phyloP scores from a whole-genome alignment of 371 early-diverging fungal genomes.

The Circinella minor region DNA sequence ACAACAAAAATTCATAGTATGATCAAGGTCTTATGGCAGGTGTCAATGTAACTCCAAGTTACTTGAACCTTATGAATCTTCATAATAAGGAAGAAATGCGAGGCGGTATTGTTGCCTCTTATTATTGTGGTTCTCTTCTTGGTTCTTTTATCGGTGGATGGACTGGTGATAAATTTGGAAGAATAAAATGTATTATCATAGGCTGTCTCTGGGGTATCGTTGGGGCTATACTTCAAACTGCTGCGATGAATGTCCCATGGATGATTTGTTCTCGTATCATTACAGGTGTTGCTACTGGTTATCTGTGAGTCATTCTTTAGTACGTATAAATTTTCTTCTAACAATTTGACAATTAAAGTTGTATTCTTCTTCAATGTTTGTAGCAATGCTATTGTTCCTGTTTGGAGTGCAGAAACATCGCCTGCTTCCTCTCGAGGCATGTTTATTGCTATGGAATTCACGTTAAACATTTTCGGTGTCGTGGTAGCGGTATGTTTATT shows the following conservation, averaged over 20 bases:
- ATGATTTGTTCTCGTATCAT: slow-evolving; percentile 49
- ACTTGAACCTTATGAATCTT: slow-evolving; percentile 39
- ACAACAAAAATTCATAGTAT: slow-evolving; percentile 18
- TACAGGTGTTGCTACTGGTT: slow-evolving; percentile 52
- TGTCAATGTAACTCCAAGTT: slow-evolving; percentile 43
- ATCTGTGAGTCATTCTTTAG: slow-evolving; percentile 29
- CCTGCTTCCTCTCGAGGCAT: slow-evolving; percentile 43
- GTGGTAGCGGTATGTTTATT: slow-evolving; percentile 33
- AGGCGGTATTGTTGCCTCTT: slow-evolving; percentile 48
- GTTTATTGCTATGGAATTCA: slow-evolving; percentile 47
- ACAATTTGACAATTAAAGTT: no score
- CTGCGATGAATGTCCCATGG: slow-evolving; percentile 31
- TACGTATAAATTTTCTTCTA: background rate
- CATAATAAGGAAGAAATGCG: slow-evolving; percentile 35
- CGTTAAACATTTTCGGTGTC: slow-evolving; percentile 49
- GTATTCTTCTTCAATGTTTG: no score
- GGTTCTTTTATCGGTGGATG: slow-evolving; percentile 45
- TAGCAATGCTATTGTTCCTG: slow-evolving; percentile 50
- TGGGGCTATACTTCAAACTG: slow-evolving; percentile 36
- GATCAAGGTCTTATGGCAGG: slow-evolving; percentile 53
- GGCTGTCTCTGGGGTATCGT: slow-evolving; percentile 34
- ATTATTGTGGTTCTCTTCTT: slow-evolving; percentile 36
- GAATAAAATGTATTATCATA: slow-evolving; percentile 29
- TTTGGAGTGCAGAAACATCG: slow-evolving; percentile 50
- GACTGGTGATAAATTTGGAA: slow-evolving; percentile 34